Evolutionary conservation across 805 yeast genomes (phyloP), one percentile per base, ranked within the genome.

Genomic region (Monosporozyma yasuniensis): DNA sequence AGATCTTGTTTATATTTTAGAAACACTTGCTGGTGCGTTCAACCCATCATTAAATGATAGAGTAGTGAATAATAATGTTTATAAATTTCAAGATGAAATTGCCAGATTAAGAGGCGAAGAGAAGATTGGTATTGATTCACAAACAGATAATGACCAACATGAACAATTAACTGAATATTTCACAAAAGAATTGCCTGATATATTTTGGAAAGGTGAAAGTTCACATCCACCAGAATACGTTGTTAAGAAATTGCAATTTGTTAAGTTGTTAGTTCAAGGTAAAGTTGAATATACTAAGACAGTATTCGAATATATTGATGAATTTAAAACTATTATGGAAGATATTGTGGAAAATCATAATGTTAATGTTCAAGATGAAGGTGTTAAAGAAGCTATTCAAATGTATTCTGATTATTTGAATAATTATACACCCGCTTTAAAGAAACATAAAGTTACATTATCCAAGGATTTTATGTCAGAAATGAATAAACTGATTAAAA

Each of bases 41-140:
- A 87, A 88, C 58, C 87, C 85, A 45, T 84, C 88, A 59, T 79
- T 88, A 68, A 88, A 90, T 61, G 96, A 90, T 66, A 79, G 80
- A 7, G 95, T 90, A 0, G 96, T 90, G 18, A 87, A 87, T 63
- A 76, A 72, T 19, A 81, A 90, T 1, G 81, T 88, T 16, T 70
- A 76, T 18, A 69, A 70, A 11, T 84, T 62, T 60, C 73, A 73
- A 32, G 74, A 78, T 44, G 73, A 54, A 23, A 48, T 66, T 41
- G 63, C 62, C 28, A 50, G 56, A 44, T 56, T 54, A 34, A 35
- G 22, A 35, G 52, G 49, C 38, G 48, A 57, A 45, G 51, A 55
- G 10, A 52, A 63, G 35, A 30, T 58, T 28, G 49, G 47, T 14
- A 55, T 57, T 30, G 61, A 63, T 49, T 49, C 61, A 4, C 47